Evolutionary conservation across 2,329 filamentous ascomycete species (phyloP), one percentile per base, ranked within the genome.

Genomic region (Tolypocladium nubicola): DNA sequence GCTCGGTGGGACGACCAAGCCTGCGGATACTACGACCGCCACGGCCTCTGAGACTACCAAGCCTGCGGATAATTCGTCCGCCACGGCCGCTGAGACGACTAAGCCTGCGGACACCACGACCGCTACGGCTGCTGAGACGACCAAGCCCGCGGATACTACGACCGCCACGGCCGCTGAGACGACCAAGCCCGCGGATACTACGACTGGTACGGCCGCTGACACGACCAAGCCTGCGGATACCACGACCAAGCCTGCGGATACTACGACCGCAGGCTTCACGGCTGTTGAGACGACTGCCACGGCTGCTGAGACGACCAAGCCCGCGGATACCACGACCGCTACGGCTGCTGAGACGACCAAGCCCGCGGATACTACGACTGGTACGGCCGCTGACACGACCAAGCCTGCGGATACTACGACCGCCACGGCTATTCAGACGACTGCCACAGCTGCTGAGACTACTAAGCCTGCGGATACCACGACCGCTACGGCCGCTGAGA

Each of bases 231-330:
- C 63, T 21, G 54, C 23, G 23, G 23, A 3, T 26, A 26, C 3
- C 2, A 2, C 23, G 8, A 64, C 66, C 43, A 70, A 26, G 23
- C 23, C 47, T 6, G 4, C 23, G 23, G 60, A 61, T 53, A 64
- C 60, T 9, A 64, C 66, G 41, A 70, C n/a, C 33, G 70, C n/a
- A n/a, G n/a, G n/a, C n/a, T n/a, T n/a, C 39, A 30, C 52, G 45
- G 54, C 53, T 2, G 37, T 6, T 21, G 52, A 59, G 26, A 56
- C 56, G 4, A 38, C 37, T n/a, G n/a, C n/a, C 39, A 30, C 52
- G 45, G 54, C 53, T 2, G 37, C 14, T 21, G 52, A 59, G 26
- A 56, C 56, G 4, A 38, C 37, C n/a, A 37, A 19, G 8, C 21
- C 38, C 0, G 54, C 21, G 13, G 37, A 16, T 30, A 63, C 62